These are phyloP conservation scores for Polyporus tsugae DNA, from an alignment of 1,284 basidiomycete species.

Conservation along the genomic window DNA sequence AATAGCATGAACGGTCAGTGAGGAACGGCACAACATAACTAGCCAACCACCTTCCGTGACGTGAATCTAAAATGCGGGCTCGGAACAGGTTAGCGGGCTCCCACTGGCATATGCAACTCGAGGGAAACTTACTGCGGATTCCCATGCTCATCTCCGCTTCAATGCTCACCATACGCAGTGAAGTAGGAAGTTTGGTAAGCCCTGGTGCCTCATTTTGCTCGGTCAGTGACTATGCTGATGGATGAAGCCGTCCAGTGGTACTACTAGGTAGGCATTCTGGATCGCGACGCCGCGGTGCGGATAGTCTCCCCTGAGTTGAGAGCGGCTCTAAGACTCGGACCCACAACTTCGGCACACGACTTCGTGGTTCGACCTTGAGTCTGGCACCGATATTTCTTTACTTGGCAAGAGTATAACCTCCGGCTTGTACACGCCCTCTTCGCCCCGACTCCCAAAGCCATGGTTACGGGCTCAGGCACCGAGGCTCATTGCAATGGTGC, in stretches of 20 bases:
- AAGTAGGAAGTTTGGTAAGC: background rate
- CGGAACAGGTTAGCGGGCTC: background rate
- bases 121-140: slow-evolving; percentile 16
- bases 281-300: background rate
- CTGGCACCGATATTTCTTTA: background rate
- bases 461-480: slow-evolving; percentile 5
- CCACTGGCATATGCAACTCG: background rate
- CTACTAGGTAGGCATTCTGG: background rate
- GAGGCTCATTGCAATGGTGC: background rate
- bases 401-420: slow-evolving; percentile 5
- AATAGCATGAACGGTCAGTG: background rate
- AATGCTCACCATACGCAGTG: background rate
- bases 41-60: background rate
- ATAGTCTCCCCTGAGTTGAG: background rate
- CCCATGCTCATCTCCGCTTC: slow-evolving; percentile 10
- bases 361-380: background rate
- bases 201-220: background rate
- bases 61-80: background rate
- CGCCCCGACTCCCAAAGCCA: background rate
- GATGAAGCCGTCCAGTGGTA: background rate
- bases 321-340: background rate
- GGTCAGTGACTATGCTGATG: background rate
- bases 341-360: slow-evolving; percentile 1
- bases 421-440: background rate
- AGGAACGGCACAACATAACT: background rate